Conservation (phyloP, 2,329 filamentous ascomycete species). For the Tolypocladium cylindrosporum region DNA sequence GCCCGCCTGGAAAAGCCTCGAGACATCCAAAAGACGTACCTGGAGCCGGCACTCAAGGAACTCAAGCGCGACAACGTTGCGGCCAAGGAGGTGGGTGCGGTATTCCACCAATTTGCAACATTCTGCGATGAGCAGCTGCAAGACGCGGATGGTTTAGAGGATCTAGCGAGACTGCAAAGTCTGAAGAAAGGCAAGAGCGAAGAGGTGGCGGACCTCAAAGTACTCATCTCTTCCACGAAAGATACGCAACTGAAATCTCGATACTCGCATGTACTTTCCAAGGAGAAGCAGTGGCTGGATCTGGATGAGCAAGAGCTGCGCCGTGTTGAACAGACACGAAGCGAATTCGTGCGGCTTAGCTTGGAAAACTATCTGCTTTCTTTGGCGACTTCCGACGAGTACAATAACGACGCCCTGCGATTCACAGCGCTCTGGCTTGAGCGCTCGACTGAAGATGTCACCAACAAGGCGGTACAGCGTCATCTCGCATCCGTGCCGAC, state of each 20-base stretch:
- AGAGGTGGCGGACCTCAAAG: constrained; percentile 66
- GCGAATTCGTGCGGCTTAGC: constrained; percentile 77
- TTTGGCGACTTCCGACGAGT: constrained; percentile 73
- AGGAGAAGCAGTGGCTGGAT: constrained; percentile 81
- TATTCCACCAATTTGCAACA: constrained; percentile 88
- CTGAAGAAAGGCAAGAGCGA: constrained; percentile 71
- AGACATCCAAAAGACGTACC: constrained; percentile 76
- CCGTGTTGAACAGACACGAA: constrained; percentile 64
- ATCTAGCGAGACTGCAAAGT: constrained; percentile 70
- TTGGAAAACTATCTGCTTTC: constrained; percentile 88
- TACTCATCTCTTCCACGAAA: constrained; percentile 39
- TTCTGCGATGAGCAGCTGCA: constrained; percentile 95
- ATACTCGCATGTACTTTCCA: constrained; percentile 52
- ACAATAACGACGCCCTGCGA: constrained; percentile 81
- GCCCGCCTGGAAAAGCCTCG: constrained; percentile 87
- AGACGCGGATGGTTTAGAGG: constrained; percentile 73
- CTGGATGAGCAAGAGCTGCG: constrained; percentile 82
- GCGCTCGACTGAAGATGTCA: constrained; percentile 62
- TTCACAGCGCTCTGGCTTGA: constrained; percentile 95
- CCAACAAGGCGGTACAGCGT: constrained; percentile 66
- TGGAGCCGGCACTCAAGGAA: constrained; percentile 75
- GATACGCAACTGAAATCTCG: constrained; percentile 43
- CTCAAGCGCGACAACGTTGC: constrained; percentile 53
- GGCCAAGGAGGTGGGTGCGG: constrained; percentile 69
- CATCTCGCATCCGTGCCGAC: constrained; percentile 70